Percentiles rank a stretch among this genome's conserved stretches.
These are phyloP conservation scores for Colletotrichum acutatum DNA, from an alignment of 2,329 filamentous ascomycete genomes.

Conservation along the genomic window DNA sequence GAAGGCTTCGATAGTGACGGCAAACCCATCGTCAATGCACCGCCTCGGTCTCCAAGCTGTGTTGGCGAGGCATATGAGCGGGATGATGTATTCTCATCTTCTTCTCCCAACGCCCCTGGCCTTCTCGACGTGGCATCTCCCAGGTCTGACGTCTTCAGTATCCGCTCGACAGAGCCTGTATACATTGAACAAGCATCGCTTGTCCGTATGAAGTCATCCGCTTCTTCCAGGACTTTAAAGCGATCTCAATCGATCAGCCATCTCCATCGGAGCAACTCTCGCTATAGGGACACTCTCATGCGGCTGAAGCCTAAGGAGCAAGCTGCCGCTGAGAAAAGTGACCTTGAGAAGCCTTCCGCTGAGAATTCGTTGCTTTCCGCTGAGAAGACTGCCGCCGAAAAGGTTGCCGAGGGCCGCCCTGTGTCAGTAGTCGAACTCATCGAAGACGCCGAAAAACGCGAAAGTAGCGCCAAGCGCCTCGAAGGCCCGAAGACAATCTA, in stretches of 20 bases:
- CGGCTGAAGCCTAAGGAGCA: conserved; percentile 5
- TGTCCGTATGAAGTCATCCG: conserved; percentile 47
- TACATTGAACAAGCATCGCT: conserved; percentile 53
- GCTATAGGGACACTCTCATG: conserved; percentile 42
- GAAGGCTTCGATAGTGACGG: conserved; percentile 61
- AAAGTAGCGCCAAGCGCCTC: conserved; percentile 40
- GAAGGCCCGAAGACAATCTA: conserved; percentile 45
- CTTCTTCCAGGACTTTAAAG: conserved; percentile 40
- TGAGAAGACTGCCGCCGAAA: conserved; percentile 19
- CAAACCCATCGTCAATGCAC: conserved; percentile 36
- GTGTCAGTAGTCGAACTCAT: conserved; percentile 43
- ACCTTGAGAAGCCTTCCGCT: not conserved
- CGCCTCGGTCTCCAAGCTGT: conserved; percentile 45
- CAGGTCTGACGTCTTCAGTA: conserved; percentile 47
- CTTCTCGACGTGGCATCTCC: conserved; percentile 44
- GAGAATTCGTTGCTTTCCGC: not conserved
- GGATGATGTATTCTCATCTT: conserved; percentile 6
- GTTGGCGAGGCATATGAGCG: conserved; percentile 46
- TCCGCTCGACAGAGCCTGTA: conserved; percentile 48
- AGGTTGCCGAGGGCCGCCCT: conserved; percentile 34
- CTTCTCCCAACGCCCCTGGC: conserved; percentile 30
- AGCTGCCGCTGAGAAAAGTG: conserved; percentile 4
- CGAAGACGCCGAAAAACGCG: conserved; percentile 37
- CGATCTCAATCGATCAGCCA: conserved; percentile 53
- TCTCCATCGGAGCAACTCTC: conserved; percentile 43